Evolutionary conservation across 1,139 yeast species (phyloP).

Genomic region (Yamadazyma friedrichii): DNA sequence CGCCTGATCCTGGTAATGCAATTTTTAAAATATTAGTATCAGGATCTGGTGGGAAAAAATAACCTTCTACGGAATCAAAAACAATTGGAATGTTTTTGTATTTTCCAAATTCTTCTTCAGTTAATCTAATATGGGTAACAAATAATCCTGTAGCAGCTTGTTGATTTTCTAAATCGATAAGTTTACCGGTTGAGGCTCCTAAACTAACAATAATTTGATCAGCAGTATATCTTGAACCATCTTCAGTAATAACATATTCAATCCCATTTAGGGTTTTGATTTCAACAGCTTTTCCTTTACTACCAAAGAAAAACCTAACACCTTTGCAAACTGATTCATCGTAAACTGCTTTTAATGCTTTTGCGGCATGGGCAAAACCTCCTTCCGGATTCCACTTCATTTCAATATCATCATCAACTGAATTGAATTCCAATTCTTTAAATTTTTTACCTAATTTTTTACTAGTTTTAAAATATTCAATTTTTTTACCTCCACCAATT

Average conservation of each 20-base stretch:
- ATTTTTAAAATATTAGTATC: constrained; percentile 15
- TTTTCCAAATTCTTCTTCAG: constrained; percentile 27
- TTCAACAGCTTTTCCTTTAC: constrained; percentile 17
- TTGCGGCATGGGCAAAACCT: constrained; percentile 32
- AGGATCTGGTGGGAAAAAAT: constrained; percentile 25
- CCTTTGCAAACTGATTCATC: constrained; percentile 22
- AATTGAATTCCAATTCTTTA: constrained; percentile 25
- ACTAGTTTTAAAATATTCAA: constrained; percentile 25
- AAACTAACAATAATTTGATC: constrained; percentile 26
- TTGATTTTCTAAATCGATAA: constrained; percentile 29
- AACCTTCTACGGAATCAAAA: constrained; percentile 27
- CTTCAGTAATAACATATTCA: constrained; percentile 18
- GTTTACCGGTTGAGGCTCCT: constrained; percentile 31
- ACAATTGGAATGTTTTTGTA: constrained; percentile 37
- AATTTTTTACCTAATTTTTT: constrained; percentile 22
- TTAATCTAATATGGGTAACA: constrained; percentile 36
- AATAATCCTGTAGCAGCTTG: constrained; percentile 36
- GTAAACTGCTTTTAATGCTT: constrained; percentile 24
- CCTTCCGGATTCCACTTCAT: constrained; percentile 22
- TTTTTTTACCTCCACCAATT: constrained; percentile 26
- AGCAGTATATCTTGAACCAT: constrained; percentile 24
- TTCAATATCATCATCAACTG: constrained; percentile 12
- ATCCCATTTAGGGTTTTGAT: constrained; percentile 10
- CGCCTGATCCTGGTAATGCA: constrained; percentile 14
- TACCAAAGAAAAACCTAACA: constrained; percentile 29